A percentile compares a stretch with the other conserved stretches of the same genome.
Conservation (phyloP, 768 basidiomycete genomes). For the Strobilomyces dryophilus region DNA sequence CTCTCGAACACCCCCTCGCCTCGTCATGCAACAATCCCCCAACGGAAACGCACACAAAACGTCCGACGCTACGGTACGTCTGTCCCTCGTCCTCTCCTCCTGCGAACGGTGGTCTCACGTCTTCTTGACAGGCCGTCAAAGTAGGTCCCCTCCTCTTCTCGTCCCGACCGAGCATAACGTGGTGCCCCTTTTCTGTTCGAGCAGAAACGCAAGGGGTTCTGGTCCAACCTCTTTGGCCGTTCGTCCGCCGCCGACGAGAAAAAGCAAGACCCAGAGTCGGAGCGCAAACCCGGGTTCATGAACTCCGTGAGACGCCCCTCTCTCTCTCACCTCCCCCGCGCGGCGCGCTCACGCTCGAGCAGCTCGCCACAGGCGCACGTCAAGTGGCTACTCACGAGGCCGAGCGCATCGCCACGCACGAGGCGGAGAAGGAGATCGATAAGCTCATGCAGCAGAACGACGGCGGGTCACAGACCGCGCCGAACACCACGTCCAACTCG, state of each 20-base stretch:
- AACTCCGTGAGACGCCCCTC: slow-evolving; percentile 1
- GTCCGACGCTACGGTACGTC: slow-evolving; percentile 3
- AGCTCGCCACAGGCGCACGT: slow-evolving; percentile 1
- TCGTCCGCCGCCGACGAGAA: slow-evolving; percentile 1
- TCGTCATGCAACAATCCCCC: slow-evolving; percentile 2
- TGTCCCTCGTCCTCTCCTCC: not conserved
- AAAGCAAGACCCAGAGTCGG: not conserved
- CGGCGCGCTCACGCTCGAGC: too few species aligned
- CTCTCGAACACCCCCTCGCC: not conserved
- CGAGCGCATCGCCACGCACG: slow-evolving; percentile 8
- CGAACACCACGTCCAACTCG: too few species aligned
- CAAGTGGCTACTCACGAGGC: slow-evolving; percentile 7
- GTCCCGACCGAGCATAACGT: not conserved
- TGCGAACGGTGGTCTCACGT: not conserved
- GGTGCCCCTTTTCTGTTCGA: not conserved
- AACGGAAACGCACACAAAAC: not conserved
- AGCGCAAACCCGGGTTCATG: slow-evolving; percentile 7
- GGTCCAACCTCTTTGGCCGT: slow-evolving; percentile 3
- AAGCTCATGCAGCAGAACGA: not conserved
- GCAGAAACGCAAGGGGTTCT: slow-evolving; percentile 19
- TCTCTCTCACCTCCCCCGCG: too few species aligned
- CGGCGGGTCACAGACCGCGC: not conserved
- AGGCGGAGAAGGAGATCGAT: slow-evolving; percentile 8
- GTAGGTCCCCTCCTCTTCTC: not conserved
- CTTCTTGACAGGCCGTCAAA: slow-evolving; percentile 3